Percentiles rank a stretch among this genome's conserved stretches.
phyloP scores from a whole-genome alignment of 345 rosid species.

The Pelargonium nanum region DNA sequence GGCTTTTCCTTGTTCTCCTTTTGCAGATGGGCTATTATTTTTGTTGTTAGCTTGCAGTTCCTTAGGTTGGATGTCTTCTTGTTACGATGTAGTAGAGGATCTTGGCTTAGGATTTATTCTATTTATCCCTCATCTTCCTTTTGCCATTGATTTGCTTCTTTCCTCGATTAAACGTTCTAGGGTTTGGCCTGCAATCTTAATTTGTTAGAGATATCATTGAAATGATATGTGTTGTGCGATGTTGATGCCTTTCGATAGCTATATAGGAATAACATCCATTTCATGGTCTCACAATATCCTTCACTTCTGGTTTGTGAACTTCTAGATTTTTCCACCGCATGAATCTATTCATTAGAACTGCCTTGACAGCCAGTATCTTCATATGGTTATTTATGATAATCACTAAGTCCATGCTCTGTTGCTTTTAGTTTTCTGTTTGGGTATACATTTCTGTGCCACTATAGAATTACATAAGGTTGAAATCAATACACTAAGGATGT shows the following conservation, averaged over 20 bases:
- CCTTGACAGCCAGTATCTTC: not conserved
- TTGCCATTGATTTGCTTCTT: no score
- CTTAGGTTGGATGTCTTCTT: not conserved
- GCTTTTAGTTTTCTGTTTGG: not conserved
- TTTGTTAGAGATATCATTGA: not conserved
- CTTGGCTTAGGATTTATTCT: not conserved
- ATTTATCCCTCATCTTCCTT: no score
- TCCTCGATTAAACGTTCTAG: no score
- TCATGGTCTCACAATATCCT: not conserved
- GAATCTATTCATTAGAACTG: not conserved
- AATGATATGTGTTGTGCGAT: not conserved
- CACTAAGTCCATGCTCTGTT: not conserved
- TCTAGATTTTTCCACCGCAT: not conserved
- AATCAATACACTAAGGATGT: not conserved
- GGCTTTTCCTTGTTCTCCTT: not conserved
- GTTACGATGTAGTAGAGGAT: not conserved
- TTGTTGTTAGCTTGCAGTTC: not conserved
- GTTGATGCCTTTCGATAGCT: not conserved
- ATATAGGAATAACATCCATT: not conserved
- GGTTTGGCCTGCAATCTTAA: not conserved
- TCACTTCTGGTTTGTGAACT: not conserved
- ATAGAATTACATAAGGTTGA: not conserved
- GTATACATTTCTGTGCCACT: not conserved
- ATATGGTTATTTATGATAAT: no score
- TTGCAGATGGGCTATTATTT: not conserved